A percentile compares a stretch with the other conserved stretches of the same genome.
These are phyloP conservation scores for Cyclospora cayetanensis DNA, from an alignment of 169 alveolate species.

Conservation along the genomic window DNA sequence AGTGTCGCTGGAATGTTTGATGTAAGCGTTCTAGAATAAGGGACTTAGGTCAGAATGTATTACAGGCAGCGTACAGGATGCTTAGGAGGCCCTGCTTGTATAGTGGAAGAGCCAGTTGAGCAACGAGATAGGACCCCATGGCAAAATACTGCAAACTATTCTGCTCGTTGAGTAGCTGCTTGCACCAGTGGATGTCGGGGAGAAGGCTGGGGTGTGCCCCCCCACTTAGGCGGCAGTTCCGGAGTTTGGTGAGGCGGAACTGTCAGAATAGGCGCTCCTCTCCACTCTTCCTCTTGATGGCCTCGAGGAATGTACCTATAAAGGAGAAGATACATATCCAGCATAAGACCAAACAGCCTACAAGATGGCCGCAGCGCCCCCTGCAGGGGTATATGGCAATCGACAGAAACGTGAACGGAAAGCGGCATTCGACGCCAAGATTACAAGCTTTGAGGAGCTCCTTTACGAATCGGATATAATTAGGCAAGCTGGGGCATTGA, in stretches of 20 bases:
- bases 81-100: background rate
- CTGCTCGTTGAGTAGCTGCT: conserved; percentile 3
- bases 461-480: too few species aligned
- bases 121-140: background rate
- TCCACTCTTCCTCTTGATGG: conserved; percentile 69
- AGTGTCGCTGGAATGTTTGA: background rate
- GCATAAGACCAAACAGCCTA: too few species aligned
- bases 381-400: too few species aligned
- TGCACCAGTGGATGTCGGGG: conserved; percentile 24
- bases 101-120: background rate
- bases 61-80: background rate
- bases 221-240: conserved; percentile 70
- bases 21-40: background rate
- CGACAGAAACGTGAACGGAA: too few species aligned
- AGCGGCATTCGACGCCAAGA: too few species aligned
- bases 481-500: too few species aligned
- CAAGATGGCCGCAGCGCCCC: too few species aligned
- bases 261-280: conserved; percentile 67
- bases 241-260: conserved; percentile 70
- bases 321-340: background rate
- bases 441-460: too few species aligned
- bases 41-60: background rate
- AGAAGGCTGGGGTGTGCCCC: conserved; percentile 26
- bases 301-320: conserved; percentile 66
- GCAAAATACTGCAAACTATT: background rate